phyloP scores from a whole-genome alignment of 1,284 basidiomycete species.

The Boletellus deceptivus region DNA sequence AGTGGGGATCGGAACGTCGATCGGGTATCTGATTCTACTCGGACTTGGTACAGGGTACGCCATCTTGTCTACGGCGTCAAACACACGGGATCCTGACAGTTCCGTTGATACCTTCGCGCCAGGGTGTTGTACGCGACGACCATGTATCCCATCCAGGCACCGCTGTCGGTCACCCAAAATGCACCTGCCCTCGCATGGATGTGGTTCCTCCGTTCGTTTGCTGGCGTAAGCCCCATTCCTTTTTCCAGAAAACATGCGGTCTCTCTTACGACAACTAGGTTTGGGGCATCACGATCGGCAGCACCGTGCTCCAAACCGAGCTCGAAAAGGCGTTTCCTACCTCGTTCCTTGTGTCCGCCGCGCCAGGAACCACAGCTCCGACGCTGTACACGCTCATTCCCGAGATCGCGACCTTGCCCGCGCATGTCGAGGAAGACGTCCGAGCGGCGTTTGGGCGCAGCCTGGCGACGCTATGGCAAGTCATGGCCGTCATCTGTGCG shows the following conservation, averaged over 20 bases:
- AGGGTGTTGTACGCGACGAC: slow-evolving; percentile 13
- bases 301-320: slow-evolving; percentile 22
- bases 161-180: slow-evolving; percentile 23
- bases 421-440: neutral
- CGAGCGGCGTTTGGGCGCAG: slow-evolving; percentile 12
- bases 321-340: slow-evolving; percentile 6
- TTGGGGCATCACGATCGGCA: slow-evolving; percentile 23
- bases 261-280: slow-evolving; percentile 7
- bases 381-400: slow-evolving; percentile 19
- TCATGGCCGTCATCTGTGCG: slow-evolving; percentile 6
- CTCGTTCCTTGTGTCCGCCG: slow-evolving; percentile 3
- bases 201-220: slow-evolving; percentile 30
- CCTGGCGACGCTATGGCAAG: slow-evolving; percentile 11
- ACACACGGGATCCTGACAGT: too few relatives aligned
- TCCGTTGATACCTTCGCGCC: too few relatives aligned
- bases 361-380: neutral
- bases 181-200: slow-evolving; percentile 28
- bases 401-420: slow-evolving; percentile 7
- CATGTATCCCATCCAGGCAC: slow-evolving; percentile 35
- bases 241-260: neutral
- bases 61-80: neutral
- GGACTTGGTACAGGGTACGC: slow-evolving; percentile 18
- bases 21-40: slow-evolving; percentile 12
- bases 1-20: neutral
- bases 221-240: slow-evolving; percentile 7